Evolutionary conservation across 495 filamentous ascomycete species (phyloP).

Genomic region (Cladorrhinum samala): DNA sequence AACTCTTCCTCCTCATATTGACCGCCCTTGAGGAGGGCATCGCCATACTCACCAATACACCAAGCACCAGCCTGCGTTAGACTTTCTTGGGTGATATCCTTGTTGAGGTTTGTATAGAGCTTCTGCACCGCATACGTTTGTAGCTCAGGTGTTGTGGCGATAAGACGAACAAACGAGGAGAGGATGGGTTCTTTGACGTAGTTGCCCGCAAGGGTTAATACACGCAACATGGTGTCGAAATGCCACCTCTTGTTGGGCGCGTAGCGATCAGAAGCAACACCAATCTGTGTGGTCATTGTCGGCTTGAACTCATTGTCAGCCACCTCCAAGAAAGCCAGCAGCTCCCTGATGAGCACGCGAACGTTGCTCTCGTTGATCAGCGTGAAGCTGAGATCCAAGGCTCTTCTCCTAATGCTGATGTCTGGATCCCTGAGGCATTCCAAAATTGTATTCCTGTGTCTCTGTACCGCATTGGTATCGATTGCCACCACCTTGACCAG

Average conservation of each 20-base stretch:
- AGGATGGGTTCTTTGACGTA: conserved; percentile 97
- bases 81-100: conserved; percentile 95
- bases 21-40: conserved; percentile 77
- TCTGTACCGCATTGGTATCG: conserved; percentile 93
- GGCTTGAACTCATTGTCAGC: conserved; percentile 99
- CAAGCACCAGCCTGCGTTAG: conserved; percentile 91
- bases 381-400: conserved; percentile 94
- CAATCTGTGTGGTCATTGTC: conserved; percentile 93
- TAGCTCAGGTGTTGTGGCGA: conserved; percentile 88
- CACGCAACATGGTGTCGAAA: conserved; percentile 93
- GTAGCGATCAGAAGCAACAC: conserved; percentile 91
- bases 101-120: conserved; percentile 80
- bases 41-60: conserved; percentile 97
- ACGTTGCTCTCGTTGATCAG: conserved; percentile 96
- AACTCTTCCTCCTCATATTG: conserved; percentile 94
- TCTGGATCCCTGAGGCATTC: conserved; percentile 97
- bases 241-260: conserved; percentile 98
- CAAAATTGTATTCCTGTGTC: conserved; percentile 94
- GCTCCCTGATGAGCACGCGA: conserved; percentile 81
- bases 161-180: conserved; percentile 91
- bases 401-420: conserved; percentile 91
- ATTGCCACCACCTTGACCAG: conserved; percentile 97
- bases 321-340: conserved; percentile 91
- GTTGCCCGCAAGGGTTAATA: conserved; percentile 87
- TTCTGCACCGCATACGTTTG: conserved; percentile 97